phyloP scores from a whole-genome alignment of 768 basidiomycete genomes.

The Porpolomopsis calyptriformis region DNA sequence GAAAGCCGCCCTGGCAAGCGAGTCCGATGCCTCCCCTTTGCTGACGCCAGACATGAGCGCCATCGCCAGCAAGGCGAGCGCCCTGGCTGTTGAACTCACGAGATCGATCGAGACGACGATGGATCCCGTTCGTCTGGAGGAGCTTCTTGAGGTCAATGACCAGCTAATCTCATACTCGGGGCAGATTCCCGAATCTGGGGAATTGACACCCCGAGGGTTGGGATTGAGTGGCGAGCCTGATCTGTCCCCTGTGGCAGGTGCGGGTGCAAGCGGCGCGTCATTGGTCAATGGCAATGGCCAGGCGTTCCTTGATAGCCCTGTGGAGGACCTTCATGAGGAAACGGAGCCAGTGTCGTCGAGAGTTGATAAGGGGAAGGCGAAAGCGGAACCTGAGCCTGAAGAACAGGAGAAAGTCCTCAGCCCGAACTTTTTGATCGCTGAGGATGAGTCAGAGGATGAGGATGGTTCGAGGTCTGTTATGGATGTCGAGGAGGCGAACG shows the following conservation, averaged over 20 bases:
- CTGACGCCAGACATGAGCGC: slow-evolving; percentile 24
- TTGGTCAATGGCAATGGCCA: slow-evolving; percentile 11
- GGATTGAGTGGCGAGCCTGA: slow-evolving; percentile 19
- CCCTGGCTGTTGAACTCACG: slow-evolving; percentile 42
- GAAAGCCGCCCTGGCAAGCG: slow-evolving; percentile 16
- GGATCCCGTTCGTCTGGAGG: slow-evolving; percentile 52
- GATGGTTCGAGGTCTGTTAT: slow-evolving; percentile 27
- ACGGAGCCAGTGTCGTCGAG: slow-evolving; percentile 48
- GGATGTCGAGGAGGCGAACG: slow-evolving; percentile 24
- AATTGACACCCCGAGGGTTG: slow-evolving; percentile 36
- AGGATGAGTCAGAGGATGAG: slow-evolving; percentile 36
- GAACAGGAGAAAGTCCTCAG: slow-evolving; percentile 61
- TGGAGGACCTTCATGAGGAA: slow-evolving; percentile 7
- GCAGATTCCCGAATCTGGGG: slow-evolving; percentile 29
- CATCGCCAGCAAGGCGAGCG: slow-evolving; percentile 36
- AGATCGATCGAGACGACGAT: slow-evolving; percentile 43
- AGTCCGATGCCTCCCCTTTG: slow-evolving; percentile 9
- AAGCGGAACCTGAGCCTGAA: slow-evolving; percentile 58
- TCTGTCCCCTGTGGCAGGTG: not conserved
- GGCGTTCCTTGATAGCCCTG: slow-evolving; percentile 6
- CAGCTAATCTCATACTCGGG: slow-evolving; percentile 48
- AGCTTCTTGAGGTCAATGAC: slow-evolving; percentile 66
- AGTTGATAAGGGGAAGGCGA: slow-evolving; percentile 71
- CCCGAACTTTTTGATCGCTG: slow-evolving; percentile 44
- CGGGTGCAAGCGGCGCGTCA: slow-evolving; percentile 4